Evolutionary conservation across 1,284 basidiomycete species (phyloP).

Genomic region (Cryptococcus hybrid): DNA sequence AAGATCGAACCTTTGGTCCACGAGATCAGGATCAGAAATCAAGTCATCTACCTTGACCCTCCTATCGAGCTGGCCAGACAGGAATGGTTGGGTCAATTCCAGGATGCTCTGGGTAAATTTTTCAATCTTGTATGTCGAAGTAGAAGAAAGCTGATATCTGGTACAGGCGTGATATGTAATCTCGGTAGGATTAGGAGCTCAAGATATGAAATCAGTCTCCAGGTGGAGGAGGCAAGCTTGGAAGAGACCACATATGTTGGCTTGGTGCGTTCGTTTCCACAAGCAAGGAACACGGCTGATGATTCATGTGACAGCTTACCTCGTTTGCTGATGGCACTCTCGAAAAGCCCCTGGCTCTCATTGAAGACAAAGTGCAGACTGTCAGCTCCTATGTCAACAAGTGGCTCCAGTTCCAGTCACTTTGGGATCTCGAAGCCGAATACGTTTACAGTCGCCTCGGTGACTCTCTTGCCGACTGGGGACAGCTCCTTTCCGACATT

Average conservation of each 20-base stretch:
- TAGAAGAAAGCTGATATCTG: not conserved
- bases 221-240: slow-evolving; percentile 64
- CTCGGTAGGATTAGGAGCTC: slow-evolving; percentile 87
- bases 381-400: slow-evolving; percentile 89
- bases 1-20: slow-evolving; percentile 77
- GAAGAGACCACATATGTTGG: slow-evolving; percentile 78
- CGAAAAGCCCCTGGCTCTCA: slow-evolving; percentile 76
- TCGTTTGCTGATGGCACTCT: slow-evolving; percentile 72
- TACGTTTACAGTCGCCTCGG: slow-evolving; percentile 88
- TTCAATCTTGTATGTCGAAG: not conserved
- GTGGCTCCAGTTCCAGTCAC: slow-evolving; percentile 98
- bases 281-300: not conserved
- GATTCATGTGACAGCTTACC: slow-evolving; percentile 59
- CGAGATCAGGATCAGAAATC: slow-evolving; percentile 96
- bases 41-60: slow-evolving; percentile 97
- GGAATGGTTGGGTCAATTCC: slow-evolving; percentile 87
- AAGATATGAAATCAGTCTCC: slow-evolving; percentile 90
- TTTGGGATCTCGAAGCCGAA: slow-evolving; percentile 98
- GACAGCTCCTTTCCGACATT: slow-evolving; percentile 91
- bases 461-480: slow-evolving; percentile 89
- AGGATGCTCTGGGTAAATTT: slow-evolving; percentile 75
- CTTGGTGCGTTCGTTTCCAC: slow-evolving; percentile 57
- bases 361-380: slow-evolving; percentile 74
- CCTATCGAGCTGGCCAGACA: slow-evolving; percentile 92
- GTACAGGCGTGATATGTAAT: slow-evolving; percentile 69